Evolutionary conservation across 768 basidiomycete genomes (phyloP).

Genomic region (Coprinellus aureogranulatus): DNA sequence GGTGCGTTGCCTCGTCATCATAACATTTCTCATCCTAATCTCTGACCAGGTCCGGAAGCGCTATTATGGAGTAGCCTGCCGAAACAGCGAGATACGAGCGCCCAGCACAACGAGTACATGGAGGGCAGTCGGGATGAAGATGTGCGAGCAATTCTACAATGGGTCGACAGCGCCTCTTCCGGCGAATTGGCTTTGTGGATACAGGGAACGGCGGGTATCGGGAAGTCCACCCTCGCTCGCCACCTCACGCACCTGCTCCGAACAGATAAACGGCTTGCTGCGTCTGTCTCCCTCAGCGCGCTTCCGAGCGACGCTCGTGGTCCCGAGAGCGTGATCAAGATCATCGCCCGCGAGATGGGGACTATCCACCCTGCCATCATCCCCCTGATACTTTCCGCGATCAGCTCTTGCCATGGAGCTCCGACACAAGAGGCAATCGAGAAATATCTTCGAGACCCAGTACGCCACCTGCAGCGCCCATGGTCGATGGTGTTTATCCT

Average conservation of each 20-base stretch:
- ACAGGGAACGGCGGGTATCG: conserved; percentile 7
- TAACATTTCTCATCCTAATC: no score
- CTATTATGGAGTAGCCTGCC: no score
- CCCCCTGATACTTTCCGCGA: neutral
- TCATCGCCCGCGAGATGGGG: conserved; percentile 9
- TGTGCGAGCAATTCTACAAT: neutral
- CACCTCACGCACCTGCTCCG: neutral
- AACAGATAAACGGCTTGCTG: neutral
- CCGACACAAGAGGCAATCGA: neutral
- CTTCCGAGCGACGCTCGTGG: neutral
- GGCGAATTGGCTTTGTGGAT: conserved; percentile 6
- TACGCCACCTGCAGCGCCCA: neutral
- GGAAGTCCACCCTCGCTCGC: conserved; percentile 9
- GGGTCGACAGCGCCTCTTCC: no score
- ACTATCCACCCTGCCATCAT: neutral
- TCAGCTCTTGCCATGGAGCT: neutral
- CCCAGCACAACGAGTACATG: neutral
- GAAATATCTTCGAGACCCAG: neutral
- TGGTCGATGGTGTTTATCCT: conserved; percentile 5
- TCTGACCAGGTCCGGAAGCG: no score
- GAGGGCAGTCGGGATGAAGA: neutral
- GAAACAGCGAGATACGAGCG: no score
- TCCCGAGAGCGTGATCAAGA: conserved; percentile 5
- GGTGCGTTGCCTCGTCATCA: no score
- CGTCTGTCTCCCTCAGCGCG: conserved; percentile 1